Percentiles rank a stretch among this genome's conserved stretches.
Conservation (phyloP, 2,329 filamentous ascomycete genomes). For the Claviceps monticola region DNA sequence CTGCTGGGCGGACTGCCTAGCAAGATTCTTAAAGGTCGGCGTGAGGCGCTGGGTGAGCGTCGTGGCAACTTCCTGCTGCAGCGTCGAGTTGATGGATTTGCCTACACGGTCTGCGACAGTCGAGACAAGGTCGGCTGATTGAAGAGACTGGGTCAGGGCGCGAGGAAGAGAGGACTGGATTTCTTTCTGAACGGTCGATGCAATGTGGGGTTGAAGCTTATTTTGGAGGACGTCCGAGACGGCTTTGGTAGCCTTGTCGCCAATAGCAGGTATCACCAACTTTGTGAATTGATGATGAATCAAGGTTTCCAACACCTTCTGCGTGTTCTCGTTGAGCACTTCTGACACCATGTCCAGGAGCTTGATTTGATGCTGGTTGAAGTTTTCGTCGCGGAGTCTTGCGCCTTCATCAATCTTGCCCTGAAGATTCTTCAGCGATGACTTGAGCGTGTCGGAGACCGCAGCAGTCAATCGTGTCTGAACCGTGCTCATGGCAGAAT, state of each 20-base stretch:
- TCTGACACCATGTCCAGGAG: conserved; percentile 44
- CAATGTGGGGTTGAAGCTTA: conserved; percentile 52
- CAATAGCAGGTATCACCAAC: conserved; percentile 61
- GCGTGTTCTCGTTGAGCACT: conserved; percentile 48
- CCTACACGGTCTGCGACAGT: conserved; percentile 56
- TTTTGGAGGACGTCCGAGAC: conserved; percentile 59
- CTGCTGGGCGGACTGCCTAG: conserved; percentile 52
- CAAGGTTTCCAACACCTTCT: conserved; percentile 62
- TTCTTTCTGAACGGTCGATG: conserved; percentile 56
- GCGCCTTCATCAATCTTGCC: conserved; percentile 53
- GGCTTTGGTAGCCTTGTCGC: conserved; percentile 50
- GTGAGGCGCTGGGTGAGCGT: conserved; percentile 49
- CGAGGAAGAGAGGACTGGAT: conserved; percentile 58
- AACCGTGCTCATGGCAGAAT: conserved; percentile 39
- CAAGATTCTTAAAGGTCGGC: conserved; percentile 51
- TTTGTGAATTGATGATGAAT: conserved; percentile 63
- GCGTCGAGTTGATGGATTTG: conserved; percentile 47
- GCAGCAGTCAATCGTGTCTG: conserved; percentile 36
- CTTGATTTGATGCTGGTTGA: conserved; percentile 38
- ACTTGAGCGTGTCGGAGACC: conserved; percentile 37
- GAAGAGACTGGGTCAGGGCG: conserved; percentile 39
- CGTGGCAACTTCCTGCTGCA: conserved; percentile 55
- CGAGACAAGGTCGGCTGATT: conserved; percentile 60
- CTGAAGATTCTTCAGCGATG: conserved; percentile 47
- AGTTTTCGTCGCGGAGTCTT: conserved; percentile 34